phyloP scores from a whole-genome alignment of 2,329 filamentous ascomycete species.

The Atkinsonella hypoxylon region DNA sequence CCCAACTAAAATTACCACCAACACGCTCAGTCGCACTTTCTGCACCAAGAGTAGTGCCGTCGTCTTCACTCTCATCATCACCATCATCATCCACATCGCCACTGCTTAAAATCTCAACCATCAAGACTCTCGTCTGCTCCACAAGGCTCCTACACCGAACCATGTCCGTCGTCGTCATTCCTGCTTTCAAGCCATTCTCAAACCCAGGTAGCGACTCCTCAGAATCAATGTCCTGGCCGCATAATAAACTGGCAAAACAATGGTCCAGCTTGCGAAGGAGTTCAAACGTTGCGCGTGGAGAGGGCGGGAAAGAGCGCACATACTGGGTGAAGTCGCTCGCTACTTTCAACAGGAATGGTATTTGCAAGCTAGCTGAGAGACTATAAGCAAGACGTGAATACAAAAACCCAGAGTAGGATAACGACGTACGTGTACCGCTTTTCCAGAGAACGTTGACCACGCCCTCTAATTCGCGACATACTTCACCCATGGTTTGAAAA shows the following conservation, averaged over 20 bases:
- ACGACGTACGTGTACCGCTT: conserved; percentile 66
- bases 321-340: conserved; percentile 62
- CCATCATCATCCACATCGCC: conserved; percentile 27
- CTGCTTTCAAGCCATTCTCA: conserved; percentile 44
- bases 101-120: conserved; percentile 54
- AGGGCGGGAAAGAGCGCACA: conserved; percentile 53
- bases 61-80: conserved; percentile 14
- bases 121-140: conserved; percentile 58
- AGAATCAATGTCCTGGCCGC: conserved; percentile 54
- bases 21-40: conserved; percentile 21
- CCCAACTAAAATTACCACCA: conserved; percentile 13
- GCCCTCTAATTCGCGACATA: conserved; percentile 61
- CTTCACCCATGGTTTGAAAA: conserved; percentile 52
- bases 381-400: background rate
- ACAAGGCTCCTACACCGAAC: conserved; percentile 75
- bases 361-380: conserved; percentile 59
- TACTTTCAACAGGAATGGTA: conserved; percentile 71
- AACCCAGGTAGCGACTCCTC: conserved; percentile 59
- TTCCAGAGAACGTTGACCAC: conserved; percentile 77
- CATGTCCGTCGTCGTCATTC: conserved; percentile 72
- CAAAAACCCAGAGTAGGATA: too few species aligned
- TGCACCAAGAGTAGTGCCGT: conserved; percentile 5
- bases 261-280: conserved; percentile 70
- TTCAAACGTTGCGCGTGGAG: conserved; percentile 54
- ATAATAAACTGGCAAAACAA: conserved; percentile 66